These are phyloP conservation scores for Xerocomus spinulosus DNA, from an alignment of 768 basidiomycete species.

Conservation along the genomic window DNA sequence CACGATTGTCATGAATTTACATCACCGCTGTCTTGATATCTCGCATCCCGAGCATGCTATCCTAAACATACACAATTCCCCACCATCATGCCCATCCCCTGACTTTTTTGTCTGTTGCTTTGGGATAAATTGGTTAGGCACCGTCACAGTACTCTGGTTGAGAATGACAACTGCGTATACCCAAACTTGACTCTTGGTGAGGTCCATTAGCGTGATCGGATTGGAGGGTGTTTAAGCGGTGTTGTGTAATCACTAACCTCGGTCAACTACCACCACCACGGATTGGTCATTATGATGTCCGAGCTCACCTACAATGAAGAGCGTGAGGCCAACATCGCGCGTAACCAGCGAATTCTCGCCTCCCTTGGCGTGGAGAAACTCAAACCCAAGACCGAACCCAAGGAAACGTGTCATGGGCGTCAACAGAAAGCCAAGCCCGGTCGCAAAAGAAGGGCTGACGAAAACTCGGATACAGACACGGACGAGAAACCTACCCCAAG, in stretches of 20 bases:
- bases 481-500: slow-evolving; percentile 30
- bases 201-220: too few relatives aligned
- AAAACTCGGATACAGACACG: slow-evolving; percentile 21
- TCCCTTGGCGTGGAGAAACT: slow-evolving; percentile 37
- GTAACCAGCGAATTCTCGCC: slow-evolving; percentile 43
- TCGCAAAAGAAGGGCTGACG: slow-evolving; percentile 42
- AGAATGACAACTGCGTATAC: slow-evolving; percentile 9
- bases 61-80: not conserved
- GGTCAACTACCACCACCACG: too few relatives aligned
- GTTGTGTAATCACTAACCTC: too few relatives aligned
- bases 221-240: too few relatives aligned
- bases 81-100: not conserved
- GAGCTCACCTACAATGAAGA: slow-evolving; percentile 31
- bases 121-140: slow-evolving; percentile 6
- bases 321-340: slow-evolving; percentile 34
- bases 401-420: slow-evolving; percentile 31
- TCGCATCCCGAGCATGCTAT: slow-evolving; percentile 20
- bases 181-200: too few relatives aligned
- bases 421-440: not conserved
- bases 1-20: slow-evolving; percentile 22
- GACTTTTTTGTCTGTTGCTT: slow-evolving; percentile 4
- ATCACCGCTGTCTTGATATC: slow-evolving; percentile 26
- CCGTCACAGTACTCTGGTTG: not conserved
- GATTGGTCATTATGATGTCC: too few relatives aligned
- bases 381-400: slow-evolving; percentile 45